A percentile compares a stretch with the other conserved stretches of the same genome.
These are phyloP conservation scores for Gracilaria gracilis DNA, from an alignment of 23 red algal species.

Conservation along the genomic window DNA sequence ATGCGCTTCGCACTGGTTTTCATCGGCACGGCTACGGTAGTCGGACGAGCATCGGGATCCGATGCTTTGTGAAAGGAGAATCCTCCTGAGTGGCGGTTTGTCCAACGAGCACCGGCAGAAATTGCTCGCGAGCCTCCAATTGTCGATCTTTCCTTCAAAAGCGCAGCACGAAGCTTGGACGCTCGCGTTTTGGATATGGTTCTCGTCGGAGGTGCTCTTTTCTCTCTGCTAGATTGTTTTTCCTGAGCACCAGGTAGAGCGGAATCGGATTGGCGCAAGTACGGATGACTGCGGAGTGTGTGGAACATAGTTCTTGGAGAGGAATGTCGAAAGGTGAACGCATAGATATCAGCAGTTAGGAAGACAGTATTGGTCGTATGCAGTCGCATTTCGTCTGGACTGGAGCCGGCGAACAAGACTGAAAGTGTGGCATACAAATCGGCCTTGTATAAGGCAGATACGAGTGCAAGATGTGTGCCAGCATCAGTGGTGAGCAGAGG, in stretches of 20 bases:
- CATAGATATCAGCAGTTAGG: constrained; percentile 50
- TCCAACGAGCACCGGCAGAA: constrained; percentile 51
- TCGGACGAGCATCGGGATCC: neutral
- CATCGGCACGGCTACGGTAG: neutral
- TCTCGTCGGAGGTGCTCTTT: neutral
- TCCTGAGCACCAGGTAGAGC: neutral
- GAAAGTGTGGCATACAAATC: constrained; percentile 69
- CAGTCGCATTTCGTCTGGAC: constrained; percentile 28
- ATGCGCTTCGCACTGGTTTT: neutral
- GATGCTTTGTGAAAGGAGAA: constrained; percentile 18
- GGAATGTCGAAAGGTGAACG: constrained; percentile 46
- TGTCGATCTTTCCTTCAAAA: constrained; percentile 46
- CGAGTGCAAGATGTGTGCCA: constrained; percentile 50
- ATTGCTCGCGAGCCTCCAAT: constrained; percentile 58
- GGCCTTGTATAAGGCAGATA: constrained; percentile 15
- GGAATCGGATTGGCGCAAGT: neutral
- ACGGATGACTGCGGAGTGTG: neutral
- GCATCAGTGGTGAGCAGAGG: constrained; percentile 20
- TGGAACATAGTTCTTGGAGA: constrained; percentile 33
- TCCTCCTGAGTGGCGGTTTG: constrained; percentile 48
- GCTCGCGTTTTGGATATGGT: constrained; percentile 9
- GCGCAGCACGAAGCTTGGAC: constrained; percentile 21
- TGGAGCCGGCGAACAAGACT: constrained; percentile 16
- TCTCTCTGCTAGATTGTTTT: neutral
- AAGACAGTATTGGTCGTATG: constrained; percentile 44